Percentiles rank a stretch among this genome's conserved stretches.
Conservation (phyloP, 2,329 filamentous ascomycete species). For the Colletotrichum abscissum region DNA sequence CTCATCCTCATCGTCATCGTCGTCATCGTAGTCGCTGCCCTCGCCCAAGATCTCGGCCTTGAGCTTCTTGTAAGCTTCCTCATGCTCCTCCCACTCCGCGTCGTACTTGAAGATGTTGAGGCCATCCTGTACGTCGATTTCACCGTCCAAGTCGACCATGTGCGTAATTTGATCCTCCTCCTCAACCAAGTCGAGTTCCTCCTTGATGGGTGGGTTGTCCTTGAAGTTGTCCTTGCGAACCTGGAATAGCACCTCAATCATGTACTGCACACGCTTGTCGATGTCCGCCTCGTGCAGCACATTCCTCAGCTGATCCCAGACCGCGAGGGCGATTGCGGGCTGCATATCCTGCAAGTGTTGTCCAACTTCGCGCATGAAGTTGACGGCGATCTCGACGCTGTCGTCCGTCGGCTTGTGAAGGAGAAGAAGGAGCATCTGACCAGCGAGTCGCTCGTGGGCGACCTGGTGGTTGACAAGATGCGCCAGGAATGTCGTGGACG, state of each 20-base stretch:
- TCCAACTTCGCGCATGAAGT: conserved; percentile 91
- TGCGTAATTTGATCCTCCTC: conserved; percentile 99
- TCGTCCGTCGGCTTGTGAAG: conserved; percentile 97
- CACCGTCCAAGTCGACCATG: conserved; percentile 82
- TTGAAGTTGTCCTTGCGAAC: conserved; percentile 97
- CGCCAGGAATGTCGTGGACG: conserved; percentile 92
- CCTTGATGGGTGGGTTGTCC: conserved; percentile 89
- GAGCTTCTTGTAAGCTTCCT: conserved; percentile 88
- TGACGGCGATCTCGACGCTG: conserved; percentile 96
- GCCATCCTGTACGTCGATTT: conserved; percentile 85
- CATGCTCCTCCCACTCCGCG: conserved; percentile 87
- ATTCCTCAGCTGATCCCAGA: conserved; percentile 95
- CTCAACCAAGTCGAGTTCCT: conserved; percentile 94
- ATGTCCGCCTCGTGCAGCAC: conserved; percentile 97
- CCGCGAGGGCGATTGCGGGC: conserved; percentile 83
- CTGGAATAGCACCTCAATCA: conserved; percentile 98
- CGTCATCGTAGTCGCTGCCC: conserved; percentile 85
- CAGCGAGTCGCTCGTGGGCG: conserved; percentile 90
- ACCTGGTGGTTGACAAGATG: conserved; percentile 98
- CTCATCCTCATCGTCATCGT: conserved; percentile 71
- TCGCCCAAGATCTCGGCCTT: conserved; percentile 96
- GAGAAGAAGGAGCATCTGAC: conserved; percentile 91
- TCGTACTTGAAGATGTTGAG: conserved; percentile 98
- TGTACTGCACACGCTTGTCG: conserved; percentile 98
- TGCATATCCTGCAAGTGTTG: conserved; percentile 97